Evolutionary conservation across 176 grass and related monocot genomes (phyloP), one percentile per base, ranked within the genome.

Genomic region (Oryza glaberrima): DNA sequence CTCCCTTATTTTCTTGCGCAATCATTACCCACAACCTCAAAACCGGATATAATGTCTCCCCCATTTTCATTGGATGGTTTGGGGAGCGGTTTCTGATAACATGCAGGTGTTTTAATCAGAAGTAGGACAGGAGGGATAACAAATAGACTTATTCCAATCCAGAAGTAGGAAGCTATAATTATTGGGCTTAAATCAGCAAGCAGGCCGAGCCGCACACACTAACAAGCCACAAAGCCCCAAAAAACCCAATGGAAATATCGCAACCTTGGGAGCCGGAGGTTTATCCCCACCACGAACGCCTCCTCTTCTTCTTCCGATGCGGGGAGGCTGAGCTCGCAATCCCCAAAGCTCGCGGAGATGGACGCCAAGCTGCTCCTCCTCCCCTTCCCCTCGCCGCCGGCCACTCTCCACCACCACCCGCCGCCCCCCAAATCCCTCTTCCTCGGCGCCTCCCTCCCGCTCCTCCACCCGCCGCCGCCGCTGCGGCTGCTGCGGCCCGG

Each of bases 291-390:
- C 70, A 3, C 38, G 13, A 25, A 32, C 2, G 3, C 14, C 68
- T 0, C 51, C 54, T 35, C 40, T 30, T 22, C 40, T 30, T 22
- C 34, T n/a, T 32, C 69, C 79, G 75, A 23, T 68, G 84, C 74
- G 79, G 88, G 74, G 73, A 81, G 54, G 45, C 35, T 76, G 71
- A 86, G 32, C 78, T 11, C n/a, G 45, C 67, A 38, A 66, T 41
- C 70, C 81, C 58, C 58, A 45, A 48, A 76, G 17, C 60, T 43
- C 2, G 84, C 69, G 48, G 80, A 58, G 69, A 96, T 98, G 96
- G 91, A 96, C 72, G 83, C 93, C 58, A 95, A 68, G 65, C 75
- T 88, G 47, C 86, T 91, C 49, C 85, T 94, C 9, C 81, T 90
- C 88, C 75, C 78, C 40, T 85, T 89, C 84, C 82, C 89, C 81